Evolutionary conservation across 305 asterid species (phyloP), one percentile per base, ranked within the genome.

Genomic region (Petunia hybrid): DNA sequence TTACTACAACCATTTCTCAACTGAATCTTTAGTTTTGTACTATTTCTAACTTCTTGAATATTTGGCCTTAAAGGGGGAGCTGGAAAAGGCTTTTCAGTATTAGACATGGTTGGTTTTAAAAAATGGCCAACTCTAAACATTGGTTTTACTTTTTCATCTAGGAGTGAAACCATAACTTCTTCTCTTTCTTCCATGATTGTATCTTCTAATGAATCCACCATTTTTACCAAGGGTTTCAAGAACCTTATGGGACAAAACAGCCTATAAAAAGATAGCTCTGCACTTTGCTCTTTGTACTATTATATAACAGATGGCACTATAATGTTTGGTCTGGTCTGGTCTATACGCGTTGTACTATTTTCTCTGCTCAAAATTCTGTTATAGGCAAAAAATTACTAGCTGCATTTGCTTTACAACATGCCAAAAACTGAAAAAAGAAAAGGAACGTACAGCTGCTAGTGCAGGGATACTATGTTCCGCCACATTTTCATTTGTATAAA

Each of bases 151-250:
- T 7, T 57, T 2, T 59, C 84, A 14, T 65, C 80, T 5, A 80
- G 12, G 51, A 74, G 80, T 61, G 80, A 73, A 36, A 73, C 80
- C 84, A 81, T 81, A 1, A 60, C 22, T 75, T 73, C 84, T 39
- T 61, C 40, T 65, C 80, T 60, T 61, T 81, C 80, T 42, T 81
- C 84, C 71, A 81, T 36, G 12, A 61, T 75, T 57, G 31, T 59
- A 4, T 40, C 82, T 56, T 40, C 82, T 56, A 8, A 62, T 13
- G 9, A 57, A 9, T 55, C 22, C 14, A 31, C 41, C n/a, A 14
- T 59, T 65, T 14, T 59, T 22, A 22, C 31, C 31, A 22, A 22
- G 31, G 31, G 31, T 22, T 22, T 22, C 31, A 13, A 35, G 22
- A 59, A 59, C 22, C 31, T 22, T 22, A 22, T 22, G 31, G 31